Evolutionary conservation across 164 flowering plant species (phyloP).

Genomic region (Magnolia officinalis): DNA sequence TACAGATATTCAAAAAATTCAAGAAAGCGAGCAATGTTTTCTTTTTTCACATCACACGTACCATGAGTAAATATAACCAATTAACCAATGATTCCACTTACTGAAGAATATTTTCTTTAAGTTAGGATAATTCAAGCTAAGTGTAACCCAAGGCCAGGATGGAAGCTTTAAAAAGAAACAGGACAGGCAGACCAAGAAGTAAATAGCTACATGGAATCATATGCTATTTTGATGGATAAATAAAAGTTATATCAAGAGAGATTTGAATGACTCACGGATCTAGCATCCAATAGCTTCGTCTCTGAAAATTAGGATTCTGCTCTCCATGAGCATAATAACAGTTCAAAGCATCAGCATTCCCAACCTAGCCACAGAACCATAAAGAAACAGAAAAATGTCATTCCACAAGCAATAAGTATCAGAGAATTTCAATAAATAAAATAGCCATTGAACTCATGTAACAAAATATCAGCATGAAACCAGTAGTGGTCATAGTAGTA

Average conservation of each 20-base stretch:
- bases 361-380: slow-evolving; percentile 56
- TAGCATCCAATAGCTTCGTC: slow-evolving; percentile 97
- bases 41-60: too few relatives aligned
- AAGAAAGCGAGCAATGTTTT: too few relatives aligned
- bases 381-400: slow-evolving; percentile 4
- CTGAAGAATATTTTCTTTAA: too few relatives aligned
- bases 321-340: slow-evolving; percentile 99
- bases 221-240: neutral
- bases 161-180: neutral
- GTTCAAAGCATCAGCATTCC: slow-evolving; percentile 83
- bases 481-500: neutral
- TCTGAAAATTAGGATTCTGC: slow-evolving; percentile 72
- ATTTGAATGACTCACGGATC: slow-evolving; percentile 63
- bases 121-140: too few relatives aligned
- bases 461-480: neutral
- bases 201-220: neutral
- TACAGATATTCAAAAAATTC: too few relatives aligned
- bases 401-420: slow-evolving; percentile 4
- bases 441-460: neutral
- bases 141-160: too few relatives aligned
- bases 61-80: too few relatives aligned
- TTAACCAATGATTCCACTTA: too few relatives aligned
- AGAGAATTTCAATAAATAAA: neutral
- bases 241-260: neutral
- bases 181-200: neutral